Evolutionary conservation across 1,139 yeast genomes (phyloP).

Genomic region (Eremothecium gossypii): DNA sequence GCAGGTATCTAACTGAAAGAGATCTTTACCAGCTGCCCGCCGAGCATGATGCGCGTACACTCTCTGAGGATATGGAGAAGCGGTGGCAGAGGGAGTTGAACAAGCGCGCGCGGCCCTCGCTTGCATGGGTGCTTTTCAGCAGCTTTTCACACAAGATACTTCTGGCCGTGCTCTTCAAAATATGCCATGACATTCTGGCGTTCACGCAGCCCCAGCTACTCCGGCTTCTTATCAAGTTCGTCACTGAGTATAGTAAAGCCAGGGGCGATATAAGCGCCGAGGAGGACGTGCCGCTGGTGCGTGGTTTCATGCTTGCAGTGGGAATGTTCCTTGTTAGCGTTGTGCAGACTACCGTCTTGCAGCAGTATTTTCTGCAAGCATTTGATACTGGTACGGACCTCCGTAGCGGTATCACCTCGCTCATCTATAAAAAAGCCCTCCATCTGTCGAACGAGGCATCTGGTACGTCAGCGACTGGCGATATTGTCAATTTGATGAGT

Average conservation of each 20-base stretch:
- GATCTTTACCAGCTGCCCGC: slow-evolving; percentile 79
- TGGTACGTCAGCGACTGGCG: slow-evolving; percentile 81
- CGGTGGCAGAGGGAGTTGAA: slow-evolving; percentile 49
- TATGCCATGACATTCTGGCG: slow-evolving; percentile 68
- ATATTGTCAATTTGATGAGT: slow-evolving; percentile 92
- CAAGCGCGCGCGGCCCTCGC: slow-evolving; percentile 47
- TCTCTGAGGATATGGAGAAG: slow-evolving; percentile 43
- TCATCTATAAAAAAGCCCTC: slow-evolving; percentile 73
- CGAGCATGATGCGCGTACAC: slow-evolving; percentile 45
- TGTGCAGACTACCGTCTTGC: slow-evolving; percentile 74
- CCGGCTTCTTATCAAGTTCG: slow-evolving; percentile 67
- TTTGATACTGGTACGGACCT: slow-evolving; percentile 88
- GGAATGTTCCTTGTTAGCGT: slow-evolving; percentile 80
- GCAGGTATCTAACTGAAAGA: slow-evolving; percentile 57
- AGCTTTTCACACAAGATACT: slow-evolving; percentile 67
- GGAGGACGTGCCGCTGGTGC: slow-evolving; percentile 48
- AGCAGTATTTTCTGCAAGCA: slow-evolving; percentile 85
- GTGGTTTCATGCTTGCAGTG: slow-evolving; percentile 74
- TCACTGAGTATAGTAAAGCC: slow-evolving; percentile 51
- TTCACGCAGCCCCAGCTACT: slow-evolving; percentile 86
- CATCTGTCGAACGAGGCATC: slow-evolving; percentile 78
- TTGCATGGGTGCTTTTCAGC: slow-evolving; percentile 49
- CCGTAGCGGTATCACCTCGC: slow-evolving; percentile 68
- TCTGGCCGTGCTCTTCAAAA: slow-evolving; percentile 71
- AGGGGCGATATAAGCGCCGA: slow-evolving; percentile 21